Conservation (phyloP, 2,329 filamentous ascomycete genomes). For the Phialocephala subalpina region DNA sequence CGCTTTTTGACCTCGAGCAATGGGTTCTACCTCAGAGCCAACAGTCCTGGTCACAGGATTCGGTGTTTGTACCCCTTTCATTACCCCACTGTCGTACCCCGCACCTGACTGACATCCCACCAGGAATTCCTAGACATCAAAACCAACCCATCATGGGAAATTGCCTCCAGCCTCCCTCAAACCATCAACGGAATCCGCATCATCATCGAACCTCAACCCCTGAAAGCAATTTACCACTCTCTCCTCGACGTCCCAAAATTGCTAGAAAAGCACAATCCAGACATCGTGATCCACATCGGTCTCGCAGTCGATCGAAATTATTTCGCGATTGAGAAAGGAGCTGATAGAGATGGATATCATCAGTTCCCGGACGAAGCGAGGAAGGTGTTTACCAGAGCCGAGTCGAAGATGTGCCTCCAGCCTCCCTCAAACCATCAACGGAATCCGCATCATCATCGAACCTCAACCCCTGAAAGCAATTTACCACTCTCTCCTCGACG, state of each 20-base stretch:
- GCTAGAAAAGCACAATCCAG: conserved; percentile 52
- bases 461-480: conserved; percentile 72
- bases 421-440: conserved; percentile 68
- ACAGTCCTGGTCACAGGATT: conserved; percentile 67
- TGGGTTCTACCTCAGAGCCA: neutral
- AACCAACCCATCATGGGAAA: conserved; percentile 81
- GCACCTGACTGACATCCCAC: neutral
- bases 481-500: conserved; percentile 69
- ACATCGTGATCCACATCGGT: conserved; percentile 80
- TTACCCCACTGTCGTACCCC: neutral
- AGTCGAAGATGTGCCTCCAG: conserved; percentile 62
- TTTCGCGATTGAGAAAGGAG: conserved; percentile 75
- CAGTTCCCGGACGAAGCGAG: conserved; percentile 60
- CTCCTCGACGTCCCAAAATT: conserved; percentile 69
- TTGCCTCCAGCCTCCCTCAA: conserved; percentile 70
- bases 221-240: conserved; percentile 74
- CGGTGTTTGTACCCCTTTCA: conserved; percentile 52
- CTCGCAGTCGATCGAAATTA: conserved; percentile 71
- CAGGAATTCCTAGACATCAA: conserved; percentile 43
- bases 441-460: conserved; percentile 59
- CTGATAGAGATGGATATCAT: conserved; percentile 73
- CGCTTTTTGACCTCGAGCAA: neutral
- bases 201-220: conserved; percentile 67
- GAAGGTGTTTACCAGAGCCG: conserved; percentile 61
- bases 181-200: conserved; percentile 59